Percentiles rank a stretch among this genome's conserved stretches.
Conservation (phyloP, 2,329 filamentous ascomycete species). For the Pyrenophora graminea region DNA sequence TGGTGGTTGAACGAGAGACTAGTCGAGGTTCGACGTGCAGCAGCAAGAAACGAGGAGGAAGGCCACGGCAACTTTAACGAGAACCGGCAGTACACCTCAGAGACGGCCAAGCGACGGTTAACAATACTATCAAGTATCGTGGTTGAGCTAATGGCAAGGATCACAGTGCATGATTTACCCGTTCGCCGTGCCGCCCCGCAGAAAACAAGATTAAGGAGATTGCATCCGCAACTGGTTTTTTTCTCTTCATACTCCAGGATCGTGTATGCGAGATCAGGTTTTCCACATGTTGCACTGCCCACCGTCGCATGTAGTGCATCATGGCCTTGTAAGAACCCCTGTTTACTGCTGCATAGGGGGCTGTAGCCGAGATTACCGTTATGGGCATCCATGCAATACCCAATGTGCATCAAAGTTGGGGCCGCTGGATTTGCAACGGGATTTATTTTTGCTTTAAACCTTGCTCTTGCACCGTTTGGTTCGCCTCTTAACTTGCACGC, state of each 20-base stretch:
- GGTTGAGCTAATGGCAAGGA: constrained; percentile 28
- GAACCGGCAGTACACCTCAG: constrained; percentile 11
- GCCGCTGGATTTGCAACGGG: constrained; percentile 19
- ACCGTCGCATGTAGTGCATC: constrained; percentile 14
- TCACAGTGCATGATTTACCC: constrained; percentile 25
- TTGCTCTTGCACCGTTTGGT: constrained; percentile 17
- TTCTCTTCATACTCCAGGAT: not conserved
- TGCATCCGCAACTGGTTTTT: constrained; percentile 16
- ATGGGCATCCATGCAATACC: constrained; percentile 27
- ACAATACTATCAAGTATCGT: constrained; percentile 23
- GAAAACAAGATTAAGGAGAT: constrained; percentile 38
- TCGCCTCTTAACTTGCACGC: constrained; percentile 17
- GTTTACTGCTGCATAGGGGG: constrained; percentile 26
- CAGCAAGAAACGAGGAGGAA: constrained; percentile 15
- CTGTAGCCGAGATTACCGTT: constrained; percentile 42
- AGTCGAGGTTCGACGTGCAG: constrained; percentile 31
- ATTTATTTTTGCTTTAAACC: constrained; percentile 17
- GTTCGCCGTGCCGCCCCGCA: constrained; percentile 15
- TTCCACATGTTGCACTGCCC: constrained; percentile 20
- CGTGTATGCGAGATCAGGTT: constrained; percentile 16
- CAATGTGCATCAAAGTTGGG: constrained; percentile 22
- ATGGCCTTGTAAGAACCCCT: constrained; percentile 30
- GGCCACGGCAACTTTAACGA: constrained; percentile 25
- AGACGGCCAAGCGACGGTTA: constrained; percentile 17
- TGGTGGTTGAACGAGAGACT: constrained; percentile 14